phyloP scores from a whole-genome alignment of 1,284 basidiomycete genomes.

The Puccinia hordei region DNA sequence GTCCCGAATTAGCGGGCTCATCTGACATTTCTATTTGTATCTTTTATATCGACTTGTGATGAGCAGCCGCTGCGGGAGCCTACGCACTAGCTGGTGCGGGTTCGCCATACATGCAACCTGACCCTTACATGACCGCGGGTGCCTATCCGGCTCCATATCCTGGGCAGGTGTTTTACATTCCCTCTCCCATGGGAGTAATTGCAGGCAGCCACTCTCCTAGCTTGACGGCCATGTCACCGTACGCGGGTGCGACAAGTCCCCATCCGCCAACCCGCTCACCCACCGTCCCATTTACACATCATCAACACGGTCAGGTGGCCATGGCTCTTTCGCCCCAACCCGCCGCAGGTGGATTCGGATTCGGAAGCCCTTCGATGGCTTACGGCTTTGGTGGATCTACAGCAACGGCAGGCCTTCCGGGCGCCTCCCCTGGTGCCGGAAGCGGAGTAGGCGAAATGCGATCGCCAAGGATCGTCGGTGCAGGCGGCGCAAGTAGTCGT shows the following conservation, averaged over 20 bases:
- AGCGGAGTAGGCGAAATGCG: conserved; percentile 27
- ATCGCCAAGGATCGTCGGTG: conserved; percentile 24
- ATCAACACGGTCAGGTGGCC: conserved; percentile 39
- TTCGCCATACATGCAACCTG: conserved; percentile 48
- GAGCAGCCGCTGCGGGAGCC: conserved; percentile 18
- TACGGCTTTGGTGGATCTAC: conserved; percentile 37
- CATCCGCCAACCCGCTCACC: conserved; percentile 39
- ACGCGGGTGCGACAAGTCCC: conserved; percentile 32
- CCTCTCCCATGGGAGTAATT: conserved; percentile 46
- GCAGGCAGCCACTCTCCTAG: conserved; percentile 38
- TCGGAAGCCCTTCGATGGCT: conserved; percentile 50
- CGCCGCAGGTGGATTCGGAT: conserved; percentile 28
- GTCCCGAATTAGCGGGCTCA: neutral
- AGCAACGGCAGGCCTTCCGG: neutral
- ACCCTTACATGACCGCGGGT: conserved; percentile 46
- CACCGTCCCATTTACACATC: conserved; percentile 37
- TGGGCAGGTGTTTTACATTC: conserved; percentile 48
- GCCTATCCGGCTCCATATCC: conserved; percentile 38
- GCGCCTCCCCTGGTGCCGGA: neutral
- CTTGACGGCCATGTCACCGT: conserved; percentile 36
- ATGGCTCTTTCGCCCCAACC: conserved; percentile 50
- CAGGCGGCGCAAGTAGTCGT: conserved; percentile 12
- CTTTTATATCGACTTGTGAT: neutral
- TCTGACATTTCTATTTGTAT: neutral
- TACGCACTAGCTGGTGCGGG: conserved; percentile 46